Evolutionary conservation across 164 flowering plant species (phyloP), one percentile per base, ranked within the genome.

Genomic region (Paratinospora sagittata): DNA sequence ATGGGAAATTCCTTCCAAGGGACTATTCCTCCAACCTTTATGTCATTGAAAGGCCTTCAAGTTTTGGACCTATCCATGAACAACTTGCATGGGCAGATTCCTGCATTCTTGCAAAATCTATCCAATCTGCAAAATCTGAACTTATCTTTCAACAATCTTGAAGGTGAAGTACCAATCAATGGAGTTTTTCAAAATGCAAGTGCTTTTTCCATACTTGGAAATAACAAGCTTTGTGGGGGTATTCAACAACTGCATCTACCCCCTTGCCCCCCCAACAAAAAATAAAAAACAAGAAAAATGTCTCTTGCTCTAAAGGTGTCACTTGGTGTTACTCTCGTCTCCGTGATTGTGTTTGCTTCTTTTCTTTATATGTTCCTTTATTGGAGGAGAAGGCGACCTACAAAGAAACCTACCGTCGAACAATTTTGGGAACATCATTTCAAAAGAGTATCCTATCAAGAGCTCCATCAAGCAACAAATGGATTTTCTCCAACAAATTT

Each of bases 171-270:
- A 30, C 34, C 34, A 30, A 30, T 30, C 2, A 30, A 30, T 30
- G 34, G 71, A 21, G 43, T 73, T 0, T 68, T 68, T 17, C 33
- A 27, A 61, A 73, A 73, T 68, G 26, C 34, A n/a, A 73, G 71
- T 43, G n/a, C 41, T 4, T 9, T 73, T 67, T 67, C 66, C 9
- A 6, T 73, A n/a, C 0, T 37, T 62, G 71, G 77, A 24, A 37
- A 52, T n/a, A 69, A 12, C 3, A 24, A 70, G 8, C 73, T 69
- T 2, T 74, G 70, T 27, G 77, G 77, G 14, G 76, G 69, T 11
- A 49, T 30, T 30, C 34, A 2, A 30, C 34, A 30, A 33, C 16
- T 70, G 0, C 12, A 10, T 11, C 21, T 63, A n/a, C 73, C 43
- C 16, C 8, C 26, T 3, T 69, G 77, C 37, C n/a, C 52, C 1